A percentile compares a stretch with the other conserved stretches of the same genome.
These are phyloP conservation scores for Pleurotus ostreatus DNA, from an alignment of 768 basidiomycete species.

Conservation along the genomic window DNA sequence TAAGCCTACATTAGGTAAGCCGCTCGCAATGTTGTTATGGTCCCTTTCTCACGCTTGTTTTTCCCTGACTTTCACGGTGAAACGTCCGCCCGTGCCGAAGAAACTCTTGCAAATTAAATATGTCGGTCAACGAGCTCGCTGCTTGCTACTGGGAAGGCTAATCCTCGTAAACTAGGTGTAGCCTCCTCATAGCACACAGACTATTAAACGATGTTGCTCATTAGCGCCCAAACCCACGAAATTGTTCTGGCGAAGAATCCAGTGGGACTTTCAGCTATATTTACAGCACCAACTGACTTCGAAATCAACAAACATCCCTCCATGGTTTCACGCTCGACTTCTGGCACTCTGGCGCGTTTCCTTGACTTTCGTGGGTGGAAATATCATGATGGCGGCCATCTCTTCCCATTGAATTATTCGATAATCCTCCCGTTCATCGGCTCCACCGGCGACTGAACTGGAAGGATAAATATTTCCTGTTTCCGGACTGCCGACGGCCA, in stretches of 20 bases:
- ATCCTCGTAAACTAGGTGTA: background rate
- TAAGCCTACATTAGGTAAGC: slow-evolving; percentile 2
- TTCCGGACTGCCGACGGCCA: too few species aligned
- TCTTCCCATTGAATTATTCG: too few species aligned
- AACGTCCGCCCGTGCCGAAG: background rate
- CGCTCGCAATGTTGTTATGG: background rate
- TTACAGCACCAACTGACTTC: background rate
- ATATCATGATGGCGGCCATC: too few species aligned
- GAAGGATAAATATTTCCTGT: too few species aligned
- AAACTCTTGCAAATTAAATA: background rate
- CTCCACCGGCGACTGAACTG: too few species aligned
- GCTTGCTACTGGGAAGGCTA: background rate
- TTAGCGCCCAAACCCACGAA: background rate
- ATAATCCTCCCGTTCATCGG: too few species aligned
- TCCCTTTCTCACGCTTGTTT: background rate
- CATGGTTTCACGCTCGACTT: background rate
- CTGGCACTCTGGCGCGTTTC: background rate
- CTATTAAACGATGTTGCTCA: background rate
- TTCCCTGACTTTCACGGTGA: background rate
- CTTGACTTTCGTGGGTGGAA: background rate
- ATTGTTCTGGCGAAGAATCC: background rate
- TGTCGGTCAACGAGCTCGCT: background rate
- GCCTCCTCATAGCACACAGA: background rate
- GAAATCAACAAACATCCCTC: background rate
- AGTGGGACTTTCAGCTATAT: background rate